phyloP scores from a whole-genome alignment of 2,329 filamentous ascomycete species.

The Simplicillium sp. region DNA sequence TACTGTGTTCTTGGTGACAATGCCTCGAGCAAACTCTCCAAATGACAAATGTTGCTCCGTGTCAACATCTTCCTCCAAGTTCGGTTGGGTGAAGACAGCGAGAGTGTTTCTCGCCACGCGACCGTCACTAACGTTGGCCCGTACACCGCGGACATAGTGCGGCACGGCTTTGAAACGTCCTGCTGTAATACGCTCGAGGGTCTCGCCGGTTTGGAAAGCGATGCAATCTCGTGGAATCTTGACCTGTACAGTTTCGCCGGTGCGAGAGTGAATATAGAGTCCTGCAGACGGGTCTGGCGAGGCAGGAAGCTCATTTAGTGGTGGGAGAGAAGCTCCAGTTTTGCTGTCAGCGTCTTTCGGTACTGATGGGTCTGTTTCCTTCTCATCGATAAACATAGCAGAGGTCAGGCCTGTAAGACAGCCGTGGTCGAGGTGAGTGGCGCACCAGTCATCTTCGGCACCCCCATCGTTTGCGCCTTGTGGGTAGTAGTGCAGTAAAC shows the following conservation, averaged over 20 bases:
- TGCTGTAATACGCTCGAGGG: slow-evolving; percentile 81
- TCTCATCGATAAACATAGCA: slow-evolving; percentile 92
- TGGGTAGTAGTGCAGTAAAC: slow-evolving; percentile 89
- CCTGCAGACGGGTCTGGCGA: slow-evolving; percentile 81
- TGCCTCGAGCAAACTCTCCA: slow-evolving; percentile 61
- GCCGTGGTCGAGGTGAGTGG: slow-evolving; percentile 82
- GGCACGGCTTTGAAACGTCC: slow-evolving; percentile 90
- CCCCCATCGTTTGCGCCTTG: slow-evolving; percentile 30
- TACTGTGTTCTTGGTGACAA: slow-evolving; percentile 52
- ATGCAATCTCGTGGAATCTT: slow-evolving; percentile 85
- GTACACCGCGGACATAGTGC: slow-evolving; percentile 81
- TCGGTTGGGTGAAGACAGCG: slow-evolving; percentile 95
- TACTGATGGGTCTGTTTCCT: slow-evolving; percentile 24
- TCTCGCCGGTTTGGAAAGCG: slow-evolving; percentile 92
- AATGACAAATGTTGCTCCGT: slow-evolving; percentile 57
- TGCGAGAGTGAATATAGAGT: slow-evolving; percentile 86
- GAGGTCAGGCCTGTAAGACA: slow-evolving; percentile 90
- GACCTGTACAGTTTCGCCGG: slow-evolving; percentile 78
- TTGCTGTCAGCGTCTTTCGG: slow-evolving; percentile 12
- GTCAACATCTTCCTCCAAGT: slow-evolving; percentile 72
- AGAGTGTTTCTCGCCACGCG: slow-evolving; percentile 74
- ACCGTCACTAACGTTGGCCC: slow-evolving; percentile 38
- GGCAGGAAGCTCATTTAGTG: slow-evolving; percentile 59
- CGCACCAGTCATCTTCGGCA: slow-evolving; percentile 85
- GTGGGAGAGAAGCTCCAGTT: slow-evolving; percentile 24